phyloP scores from a whole-genome alignment of 2,329 filamentous ascomycete species.

The Epichloe glyceriae region DNA sequence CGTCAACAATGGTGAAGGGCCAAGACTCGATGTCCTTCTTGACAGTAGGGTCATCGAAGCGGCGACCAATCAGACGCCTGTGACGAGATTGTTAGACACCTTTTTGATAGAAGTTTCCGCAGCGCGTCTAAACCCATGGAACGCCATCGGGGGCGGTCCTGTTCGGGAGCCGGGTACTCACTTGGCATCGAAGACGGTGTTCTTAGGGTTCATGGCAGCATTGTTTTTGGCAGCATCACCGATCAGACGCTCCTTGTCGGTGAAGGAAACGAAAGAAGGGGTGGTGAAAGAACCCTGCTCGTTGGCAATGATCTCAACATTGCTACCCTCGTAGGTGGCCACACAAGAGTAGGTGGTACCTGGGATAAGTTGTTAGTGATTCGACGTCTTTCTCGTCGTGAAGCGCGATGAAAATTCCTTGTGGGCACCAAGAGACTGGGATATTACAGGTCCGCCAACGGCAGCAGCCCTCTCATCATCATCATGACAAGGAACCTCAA shows the following conservation, averaged over 20 bases:
- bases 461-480: not conserved
- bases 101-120: not conserved
- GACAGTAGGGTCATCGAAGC: constrained; percentile 88
- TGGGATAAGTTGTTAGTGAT: constrained; percentile 24
- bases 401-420: not conserved
- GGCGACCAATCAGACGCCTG: constrained; percentile 93
- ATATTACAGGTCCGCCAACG: not conserved
- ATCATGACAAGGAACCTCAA: not conserved
- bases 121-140: not conserved
- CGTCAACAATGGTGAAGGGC: constrained; percentile 97
- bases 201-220: constrained; percentile 96
- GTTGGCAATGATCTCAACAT: constrained; percentile 99
- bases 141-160: not conserved
- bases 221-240: constrained; percentile 99
- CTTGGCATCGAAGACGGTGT: constrained; percentile 99
- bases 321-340: constrained; percentile 97
- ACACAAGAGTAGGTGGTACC: constrained; percentile 99
- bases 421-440: not conserved
- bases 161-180: constrained; percentile 34
- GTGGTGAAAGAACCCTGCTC: constrained; percentile 99
- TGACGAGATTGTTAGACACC: not conserved
- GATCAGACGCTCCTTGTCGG: constrained; percentile 95
- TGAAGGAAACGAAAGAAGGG: constrained; percentile 98
- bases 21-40: constrained; percentile 99
- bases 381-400: too few species aligned